Conservation (phyloP, 768 basidiomycete genomes). For the Heimioporus sp. region DNA sequence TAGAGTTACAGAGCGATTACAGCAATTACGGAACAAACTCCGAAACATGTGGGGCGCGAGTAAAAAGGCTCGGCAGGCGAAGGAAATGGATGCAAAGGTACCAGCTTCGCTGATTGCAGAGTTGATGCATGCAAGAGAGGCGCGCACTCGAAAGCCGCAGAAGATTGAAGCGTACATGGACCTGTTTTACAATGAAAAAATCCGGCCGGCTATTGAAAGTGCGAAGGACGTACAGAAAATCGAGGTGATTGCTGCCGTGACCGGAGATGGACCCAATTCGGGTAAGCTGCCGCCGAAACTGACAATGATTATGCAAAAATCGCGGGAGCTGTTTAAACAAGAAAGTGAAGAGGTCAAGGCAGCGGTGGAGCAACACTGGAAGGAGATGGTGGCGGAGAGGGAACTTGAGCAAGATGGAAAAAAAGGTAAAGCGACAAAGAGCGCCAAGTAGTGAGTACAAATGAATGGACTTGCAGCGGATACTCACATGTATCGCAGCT, state of each 20-base stretch:
- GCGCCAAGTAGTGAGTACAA: not conserved
- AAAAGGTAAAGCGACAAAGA: not conserved
- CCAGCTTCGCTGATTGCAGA: not conserved
- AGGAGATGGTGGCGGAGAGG: not conserved
- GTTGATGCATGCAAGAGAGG: not conserved
- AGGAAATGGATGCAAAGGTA: not conserved
- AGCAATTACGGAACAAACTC: slow-evolving; percentile 1
- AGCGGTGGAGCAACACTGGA: not conserved
- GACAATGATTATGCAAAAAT: not conserved
- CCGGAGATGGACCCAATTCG: too few relatives aligned
- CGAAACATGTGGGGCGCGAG: not conserved
- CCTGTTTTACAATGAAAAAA: not conserved
- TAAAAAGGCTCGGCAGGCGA: not conserved
- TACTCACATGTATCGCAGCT: too few relatives aligned
- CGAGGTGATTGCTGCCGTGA: not conserved
- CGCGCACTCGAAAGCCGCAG: not conserved
- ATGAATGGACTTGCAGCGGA: too few relatives aligned
- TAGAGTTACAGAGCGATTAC: not conserved
- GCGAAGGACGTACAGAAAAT: not conserved
- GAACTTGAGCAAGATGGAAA: not conserved
- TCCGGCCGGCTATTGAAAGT: not conserved
- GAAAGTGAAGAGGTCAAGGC: not conserved
- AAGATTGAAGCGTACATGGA: not conserved
- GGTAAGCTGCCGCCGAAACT: not conserved
- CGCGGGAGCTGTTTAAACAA: not conserved